A percentile compares a stretch with the other conserved stretches of the same genome.
Conservation (phyloP, 1,284 basidiomycete genomes). For the Apiotrichum montevideense region DNA sequence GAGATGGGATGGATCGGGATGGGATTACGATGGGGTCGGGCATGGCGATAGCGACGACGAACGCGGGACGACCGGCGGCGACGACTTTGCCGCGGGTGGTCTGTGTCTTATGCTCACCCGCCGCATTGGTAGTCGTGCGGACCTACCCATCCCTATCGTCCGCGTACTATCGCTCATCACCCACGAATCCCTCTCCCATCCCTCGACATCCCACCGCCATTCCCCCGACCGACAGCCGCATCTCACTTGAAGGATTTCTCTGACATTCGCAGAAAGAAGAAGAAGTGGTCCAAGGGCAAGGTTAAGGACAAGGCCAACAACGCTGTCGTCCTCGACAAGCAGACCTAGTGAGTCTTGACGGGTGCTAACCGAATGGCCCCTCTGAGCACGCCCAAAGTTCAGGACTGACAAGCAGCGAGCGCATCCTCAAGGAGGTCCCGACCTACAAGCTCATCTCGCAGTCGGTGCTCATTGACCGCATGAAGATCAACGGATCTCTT, state of each 20-base stretch:
- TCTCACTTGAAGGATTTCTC: neutral
- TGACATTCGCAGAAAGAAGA: conserved; percentile 66
- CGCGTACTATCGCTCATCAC: too few relatives aligned
- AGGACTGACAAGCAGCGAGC: conserved; percentile 64
- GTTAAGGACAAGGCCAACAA: conserved; percentile 95
- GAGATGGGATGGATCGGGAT: neutral
- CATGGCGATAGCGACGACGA: too few relatives aligned
- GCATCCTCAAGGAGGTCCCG: conserved; percentile 98
- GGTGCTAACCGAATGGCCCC: neutral
- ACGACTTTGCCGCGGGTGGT: too few relatives aligned
- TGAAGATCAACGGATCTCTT: conserved; percentile 81
- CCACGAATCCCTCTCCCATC: too few relatives aligned
- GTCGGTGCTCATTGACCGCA: conserved; percentile 92
- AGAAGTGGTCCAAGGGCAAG: conserved; percentile 99
- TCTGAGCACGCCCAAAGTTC: neutral
- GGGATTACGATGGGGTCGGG: too few relatives aligned
- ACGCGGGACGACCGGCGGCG: too few relatives aligned
- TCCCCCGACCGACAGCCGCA: too few relatives aligned
- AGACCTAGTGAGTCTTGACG: conserved; percentile 43
- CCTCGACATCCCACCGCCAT: too few relatives aligned
- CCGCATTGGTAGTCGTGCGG: too few relatives aligned
- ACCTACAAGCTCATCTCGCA: conserved; percentile 99
- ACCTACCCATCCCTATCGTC: too few relatives aligned
- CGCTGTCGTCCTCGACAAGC: conserved; percentile 86
- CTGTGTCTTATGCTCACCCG: too few relatives aligned